Evolutionary conservation across 306 rosid species (phyloP).

Genomic region (Trichosanthes truncata): DNA sequence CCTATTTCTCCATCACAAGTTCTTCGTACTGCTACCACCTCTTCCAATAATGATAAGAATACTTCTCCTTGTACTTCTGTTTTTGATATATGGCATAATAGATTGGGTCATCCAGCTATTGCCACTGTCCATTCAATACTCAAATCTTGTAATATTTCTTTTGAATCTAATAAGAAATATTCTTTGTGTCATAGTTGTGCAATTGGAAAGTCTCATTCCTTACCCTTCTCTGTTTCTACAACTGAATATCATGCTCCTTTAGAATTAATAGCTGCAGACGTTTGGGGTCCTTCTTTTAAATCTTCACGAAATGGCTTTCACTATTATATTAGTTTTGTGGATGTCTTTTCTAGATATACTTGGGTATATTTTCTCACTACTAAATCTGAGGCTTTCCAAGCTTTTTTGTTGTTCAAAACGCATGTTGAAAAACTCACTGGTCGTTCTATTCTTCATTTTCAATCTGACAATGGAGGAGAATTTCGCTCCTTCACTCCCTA

Average conservation of each 20-base stretch:
- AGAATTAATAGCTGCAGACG: neutral
- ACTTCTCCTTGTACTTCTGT: too few species aligned
- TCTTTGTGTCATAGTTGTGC: neutral
- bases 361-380: neutral
- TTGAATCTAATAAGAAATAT: too few species aligned
- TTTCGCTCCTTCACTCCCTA: too few species aligned
- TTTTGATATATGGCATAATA: neutral
- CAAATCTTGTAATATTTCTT: neutral
- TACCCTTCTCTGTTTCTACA: neutral
- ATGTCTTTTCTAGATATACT: neutral
- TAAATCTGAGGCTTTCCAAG: neutral
- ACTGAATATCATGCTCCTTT: neutral
- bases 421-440: neutral
- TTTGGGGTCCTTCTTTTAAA: neutral
- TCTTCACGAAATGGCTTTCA: neutral
- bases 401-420: neutral
- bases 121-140: accelerated
- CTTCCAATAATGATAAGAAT: too few species aligned
- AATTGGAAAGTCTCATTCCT: neutral
- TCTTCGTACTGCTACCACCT: too few species aligned
- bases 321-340: neutral
- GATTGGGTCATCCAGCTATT: neutral
- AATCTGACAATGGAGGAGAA: too few species aligned
- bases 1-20: too few species aligned
- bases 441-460: too few species aligned